Conservation (phyloP, 1,139 yeast species). For the Blastobotrys illinoisensis region DNA sequence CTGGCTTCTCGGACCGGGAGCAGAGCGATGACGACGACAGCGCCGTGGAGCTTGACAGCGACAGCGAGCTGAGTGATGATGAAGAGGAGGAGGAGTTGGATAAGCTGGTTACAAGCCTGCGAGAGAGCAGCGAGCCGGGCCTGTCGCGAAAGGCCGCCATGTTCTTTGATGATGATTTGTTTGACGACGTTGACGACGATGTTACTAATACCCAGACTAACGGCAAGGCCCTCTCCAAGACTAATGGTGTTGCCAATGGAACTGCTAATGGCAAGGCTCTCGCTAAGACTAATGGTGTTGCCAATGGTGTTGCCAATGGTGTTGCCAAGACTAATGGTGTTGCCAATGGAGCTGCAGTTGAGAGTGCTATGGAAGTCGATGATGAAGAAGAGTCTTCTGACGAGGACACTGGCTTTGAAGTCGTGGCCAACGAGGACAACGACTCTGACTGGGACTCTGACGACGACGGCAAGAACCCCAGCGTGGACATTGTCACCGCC, state of each 20-base stretch:
- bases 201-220: conserved; percentile 6
- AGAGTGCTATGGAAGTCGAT: conserved; percentile 17
- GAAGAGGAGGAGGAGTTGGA: conserved; percentile 73
- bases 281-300: conserved; percentile 1
- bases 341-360: conserved; percentile 10
- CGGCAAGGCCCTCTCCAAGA: conserved; percentile 6
- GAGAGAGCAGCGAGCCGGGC: conserved; percentile 43
- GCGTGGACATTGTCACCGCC: conserved; percentile 77
- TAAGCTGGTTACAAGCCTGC: conserved; percentile 53
- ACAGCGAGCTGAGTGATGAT: conserved; percentile 25
- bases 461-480: conserved; percentile 34
- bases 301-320: background rate
- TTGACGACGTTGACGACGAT: conserved; percentile 40
- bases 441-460: conserved; percentile 29
- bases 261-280: conserved; percentile 11
- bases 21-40: conserved; percentile 34
- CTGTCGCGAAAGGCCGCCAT: conserved; percentile 68
- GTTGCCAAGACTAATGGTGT: conserved; percentile 1
- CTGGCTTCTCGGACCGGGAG: conserved; percentile 57
- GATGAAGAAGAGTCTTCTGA: conserved; percentile 12
- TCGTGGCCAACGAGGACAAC: conserved; percentile 22
- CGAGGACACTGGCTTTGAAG: conserved; percentile 25
- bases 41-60: conserved; percentile 33
- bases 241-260: background rate
- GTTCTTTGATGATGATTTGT: conserved; percentile 76